Evolutionary conservation across 1,284 basidiomycete species (phyloP).

Genomic region (Schizopora paradoxa): DNA sequence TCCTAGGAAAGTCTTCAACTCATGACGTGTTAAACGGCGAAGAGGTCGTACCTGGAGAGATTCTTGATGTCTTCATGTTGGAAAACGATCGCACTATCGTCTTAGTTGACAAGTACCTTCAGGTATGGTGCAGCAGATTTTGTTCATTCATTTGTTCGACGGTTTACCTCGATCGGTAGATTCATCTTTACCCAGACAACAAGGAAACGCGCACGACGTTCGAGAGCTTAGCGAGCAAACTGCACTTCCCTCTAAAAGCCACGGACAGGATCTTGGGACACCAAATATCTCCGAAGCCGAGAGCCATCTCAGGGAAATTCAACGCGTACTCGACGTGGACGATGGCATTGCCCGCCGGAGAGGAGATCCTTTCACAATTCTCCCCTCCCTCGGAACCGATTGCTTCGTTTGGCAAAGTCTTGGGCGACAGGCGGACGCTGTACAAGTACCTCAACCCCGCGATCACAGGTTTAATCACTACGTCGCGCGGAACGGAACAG

Average conservation of each 20-base stretch:
- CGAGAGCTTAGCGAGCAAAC: slow-evolving; percentile 33
- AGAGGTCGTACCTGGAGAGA: slow-evolving; percentile 52
- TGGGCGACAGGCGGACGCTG: slow-evolving; percentile 82
- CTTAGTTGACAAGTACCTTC: slow-evolving; percentile 62
- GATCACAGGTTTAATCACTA: slow-evolving; percentile 62
- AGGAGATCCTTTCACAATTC: slow-evolving; percentile 39
- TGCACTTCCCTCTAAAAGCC: slow-evolving; percentile 52
- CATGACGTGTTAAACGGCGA: slow-evolving; percentile 45
- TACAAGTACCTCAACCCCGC: slow-evolving; percentile 95
- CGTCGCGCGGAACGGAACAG: slow-evolving; percentile 26
- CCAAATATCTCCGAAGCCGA: slow-evolving; percentile 38
- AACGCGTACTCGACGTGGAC: slow-evolving; percentile 65
- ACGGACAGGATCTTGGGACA: slow-evolving; percentile 47
- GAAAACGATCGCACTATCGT: slow-evolving; percentile 47
- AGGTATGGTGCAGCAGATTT: slow-evolving; percentile 34
- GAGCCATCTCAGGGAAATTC: slow-evolving; percentile 41
- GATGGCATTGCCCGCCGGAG: slow-evolving; percentile 46
- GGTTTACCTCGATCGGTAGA: slow-evolving; percentile 29
- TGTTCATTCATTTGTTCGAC: slow-evolving; percentile 1
- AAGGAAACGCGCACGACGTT: slow-evolving; percentile 38
- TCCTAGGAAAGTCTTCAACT: slow-evolving; percentile 25
- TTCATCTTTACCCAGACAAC: slow-evolving; percentile 61
- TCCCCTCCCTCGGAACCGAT: slow-evolving; percentile 35
- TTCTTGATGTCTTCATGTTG: slow-evolving; percentile 55
- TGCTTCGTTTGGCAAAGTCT: slow-evolving; percentile 78